These are phyloP conservation scores for Harringtonia aguacate DNA, from an alignment of 2,329 filamentous ascomycete species.

Conservation along the genomic window DNA sequence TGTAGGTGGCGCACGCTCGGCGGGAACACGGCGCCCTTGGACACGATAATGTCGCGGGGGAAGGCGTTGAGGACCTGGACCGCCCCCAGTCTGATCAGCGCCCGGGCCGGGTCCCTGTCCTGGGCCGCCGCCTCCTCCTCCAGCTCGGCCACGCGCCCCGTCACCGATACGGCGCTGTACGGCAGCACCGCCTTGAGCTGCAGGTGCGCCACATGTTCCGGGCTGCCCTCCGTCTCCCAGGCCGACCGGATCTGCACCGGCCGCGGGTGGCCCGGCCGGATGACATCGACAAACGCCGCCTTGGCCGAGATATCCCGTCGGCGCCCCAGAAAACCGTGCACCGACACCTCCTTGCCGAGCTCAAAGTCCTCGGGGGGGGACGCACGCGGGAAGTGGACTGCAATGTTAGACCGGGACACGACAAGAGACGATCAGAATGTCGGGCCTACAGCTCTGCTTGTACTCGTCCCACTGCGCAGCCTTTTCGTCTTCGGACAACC, in stretches of 20 bases:
- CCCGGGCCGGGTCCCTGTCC: not conserved
- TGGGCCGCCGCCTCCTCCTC: not conserved
- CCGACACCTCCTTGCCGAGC: constrained; percentile 31
- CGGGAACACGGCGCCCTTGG: constrained; percentile 61
- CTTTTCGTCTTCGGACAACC: not conserved
- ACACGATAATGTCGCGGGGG: constrained; percentile 65
- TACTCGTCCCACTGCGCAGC: constrained; percentile 24
- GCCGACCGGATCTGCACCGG: constrained; percentile 30
- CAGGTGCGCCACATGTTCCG: constrained; percentile 24
- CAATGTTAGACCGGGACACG: not conserved
- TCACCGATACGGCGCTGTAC: constrained; percentile 42
- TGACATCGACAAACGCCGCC: constrained; percentile 57
- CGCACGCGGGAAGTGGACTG: constrained; percentile 20
- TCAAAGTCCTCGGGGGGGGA: constrained; percentile 16
- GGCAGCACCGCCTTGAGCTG: constrained; percentile 34
- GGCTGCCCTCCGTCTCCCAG: constrained; percentile 24
- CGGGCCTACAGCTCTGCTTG: constrained; percentile 33
- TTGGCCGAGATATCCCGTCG: constrained; percentile 57
- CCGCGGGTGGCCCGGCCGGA: constrained; percentile 20
- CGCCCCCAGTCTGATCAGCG: constrained; percentile 33
- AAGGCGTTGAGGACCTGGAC: constrained; percentile 64
- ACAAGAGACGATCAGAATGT: too few species aligned
- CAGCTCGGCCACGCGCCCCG: constrained; percentile 21
- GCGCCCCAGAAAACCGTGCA: constrained; percentile 64
- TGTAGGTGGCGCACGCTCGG: constrained; percentile 73